Evolutionary conservation across 2,329 filamentous ascomycete genomes (phyloP).

Genomic region (Sclerotinia subarctica): DNA sequence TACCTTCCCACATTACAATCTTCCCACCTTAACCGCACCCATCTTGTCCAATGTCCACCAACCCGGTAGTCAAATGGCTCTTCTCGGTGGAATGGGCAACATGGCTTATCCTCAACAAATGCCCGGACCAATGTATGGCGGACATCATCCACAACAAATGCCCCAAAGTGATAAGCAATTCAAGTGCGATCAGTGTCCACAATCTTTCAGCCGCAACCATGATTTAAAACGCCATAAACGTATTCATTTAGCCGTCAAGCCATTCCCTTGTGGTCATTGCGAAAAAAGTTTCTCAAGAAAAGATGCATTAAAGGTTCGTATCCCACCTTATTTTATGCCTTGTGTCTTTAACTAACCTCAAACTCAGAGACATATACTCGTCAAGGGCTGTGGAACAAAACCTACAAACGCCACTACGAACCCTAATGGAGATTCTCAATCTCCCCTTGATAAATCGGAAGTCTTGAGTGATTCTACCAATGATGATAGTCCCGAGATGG

Average conservation of each 20-base stretch:
- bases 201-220: constrained; percentile 95
- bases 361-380: constrained; percentile 60
- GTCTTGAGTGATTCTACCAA: constrained; percentile 37
- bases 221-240: constrained; percentile 94
- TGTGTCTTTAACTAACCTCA: constrained; percentile 32
- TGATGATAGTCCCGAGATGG: constrained; percentile 31
- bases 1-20: constrained; percentile 50
- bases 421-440: constrained; percentile 31
- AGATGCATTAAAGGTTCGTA: constrained; percentile 87
- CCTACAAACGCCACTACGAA: constrained; percentile 25
- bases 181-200: constrained; percentile 87
- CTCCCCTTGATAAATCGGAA: constrained; percentile 35
- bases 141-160: constrained; percentile 50
- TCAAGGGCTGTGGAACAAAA: constrained; percentile 62
- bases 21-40: constrained; percentile 61
- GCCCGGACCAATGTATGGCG: constrained; percentile 55
- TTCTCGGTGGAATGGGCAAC: constrained; percentile 52
- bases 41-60: constrained; percentile 78
- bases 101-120: constrained; percentile 53
- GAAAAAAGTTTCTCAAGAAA: constrained; percentile 97
- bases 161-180: constrained; percentile 79
- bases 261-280: constrained; percentile 85
- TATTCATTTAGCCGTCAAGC: constrained; percentile 93
- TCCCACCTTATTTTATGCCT: constrained; percentile 20
- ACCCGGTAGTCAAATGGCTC: constrained; percentile 66